phyloP scores from a whole-genome alignment of 192 early-diverging fungal species.

The Chytriomyces sp. region DNA sequence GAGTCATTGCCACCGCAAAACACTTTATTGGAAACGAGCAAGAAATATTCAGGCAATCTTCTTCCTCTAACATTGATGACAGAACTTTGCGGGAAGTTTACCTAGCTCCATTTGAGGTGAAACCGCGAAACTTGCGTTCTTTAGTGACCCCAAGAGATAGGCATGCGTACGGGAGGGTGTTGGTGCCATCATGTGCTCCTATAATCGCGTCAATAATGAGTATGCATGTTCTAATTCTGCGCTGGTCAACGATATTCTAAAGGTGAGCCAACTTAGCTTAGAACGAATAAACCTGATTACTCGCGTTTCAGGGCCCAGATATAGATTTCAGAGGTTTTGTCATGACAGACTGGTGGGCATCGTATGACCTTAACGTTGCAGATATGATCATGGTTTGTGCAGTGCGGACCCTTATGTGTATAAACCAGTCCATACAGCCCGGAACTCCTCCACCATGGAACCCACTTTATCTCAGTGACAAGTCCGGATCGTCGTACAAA shows the following conservation, averaged over 20 bases:
- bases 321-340: slow-evolving; percentile 40
- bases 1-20: slow-evolving; percentile 62
- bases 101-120: slow-evolving; percentile 59
- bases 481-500: not conserved
- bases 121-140: no score
- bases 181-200: slow-evolving; percentile 36
- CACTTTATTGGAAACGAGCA: slow-evolving; percentile 60
- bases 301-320: slow-evolving; percentile 58
- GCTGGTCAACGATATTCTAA: slow-evolving; percentile 38
- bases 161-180: slow-evolving; percentile 28
- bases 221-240: slow-evolving; percentile 46
- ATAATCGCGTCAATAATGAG: slow-evolving; percentile 20
- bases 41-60: slow-evolving; percentile 37
- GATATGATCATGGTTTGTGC: slow-evolving; percentile 33
- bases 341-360: slow-evolving; percentile 62
- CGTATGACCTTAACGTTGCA: slow-evolving; percentile 24
- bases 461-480: not conserved
- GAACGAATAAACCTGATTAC: slow-evolving; percentile 49
- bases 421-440: no score
- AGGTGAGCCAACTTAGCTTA: slow-evolving; percentile 38
- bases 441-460: not conserved
- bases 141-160: no score
- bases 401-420: no score
- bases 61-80: slow-evolving; percentile 44
- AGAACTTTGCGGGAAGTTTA: slow-evolving; percentile 66